Base-by-base conservation (phyloP, 495 filamentous ascomycete genomes). In the Coniosporium apollinis region DNA sequence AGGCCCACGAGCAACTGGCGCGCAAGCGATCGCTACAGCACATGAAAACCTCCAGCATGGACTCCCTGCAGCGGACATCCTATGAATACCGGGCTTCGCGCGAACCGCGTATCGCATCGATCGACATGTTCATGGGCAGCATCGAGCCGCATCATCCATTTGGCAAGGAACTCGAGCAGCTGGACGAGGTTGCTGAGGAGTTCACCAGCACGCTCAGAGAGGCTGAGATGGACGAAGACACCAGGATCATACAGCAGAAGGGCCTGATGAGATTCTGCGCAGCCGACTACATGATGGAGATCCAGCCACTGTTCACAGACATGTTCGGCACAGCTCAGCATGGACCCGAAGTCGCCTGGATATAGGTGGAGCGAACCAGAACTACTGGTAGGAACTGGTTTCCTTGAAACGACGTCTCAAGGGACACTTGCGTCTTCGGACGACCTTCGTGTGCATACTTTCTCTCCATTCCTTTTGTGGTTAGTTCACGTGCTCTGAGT, bases 121-220 rank as follows among this genome's bases (percentile, higher is more conserved):
- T 56, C 14, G 65, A 72, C 16, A 51, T 59, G 17, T 68, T 68
- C 51, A 59, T 34, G 60, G 67, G 48, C 40, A 69, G 34, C 62
- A 57, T 42, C 63, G 49, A 54, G 35, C 41, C 53, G 15, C 28
- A 40, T 19, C 54, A 51, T 40, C 76, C 76, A 8, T 82, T 82
- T 48, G 79, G 74, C 4, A 64, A 66, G n/a, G 80, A 84, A 53
- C 61, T 86, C 25, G 75, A 75, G 21, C 70, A 82, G 49, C 67
- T 82, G 3, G 66, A 75, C 30, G 80, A 84, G 57, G 68, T 96
- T 8, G 86, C 78, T 0, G 89, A 94, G 57, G 85, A 94, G 50
- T 82, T 81, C 39, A 79, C 80, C 11, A 65, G 60, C 1, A 52
- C 55, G 1, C 46, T 49, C 15, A 45, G 39, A 31, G 48, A 52